Evolutionary conservation across 169 alveolate genomes (phyloP).

Genomic region (Plasmodium malariae): DNA sequence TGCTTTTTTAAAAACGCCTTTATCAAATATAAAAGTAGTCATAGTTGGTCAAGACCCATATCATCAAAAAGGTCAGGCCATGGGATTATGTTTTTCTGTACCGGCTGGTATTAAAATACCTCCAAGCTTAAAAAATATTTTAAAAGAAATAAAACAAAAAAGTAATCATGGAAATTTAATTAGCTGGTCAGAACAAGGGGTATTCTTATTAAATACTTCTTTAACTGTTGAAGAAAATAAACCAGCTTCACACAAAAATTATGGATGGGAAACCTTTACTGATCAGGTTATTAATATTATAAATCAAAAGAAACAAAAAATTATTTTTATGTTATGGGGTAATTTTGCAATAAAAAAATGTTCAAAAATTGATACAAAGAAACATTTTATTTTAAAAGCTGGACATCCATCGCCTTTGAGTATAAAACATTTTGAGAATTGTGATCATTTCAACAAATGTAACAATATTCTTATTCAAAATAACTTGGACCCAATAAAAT

Average conservation of each 20-base stretch:
- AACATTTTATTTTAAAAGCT: constrained; percentile 93
- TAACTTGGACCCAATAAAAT: constrained; percentile 82
- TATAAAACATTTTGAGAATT: constrained; percentile 79
- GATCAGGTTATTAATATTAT: constrained; percentile 90
- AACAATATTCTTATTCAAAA: constrained; percentile 83
- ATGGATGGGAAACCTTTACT: constrained; percentile 95
- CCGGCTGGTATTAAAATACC: constrained; percentile 95
- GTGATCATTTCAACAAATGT: constrained; percentile 90
- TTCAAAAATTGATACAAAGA: constrained; percentile 88
- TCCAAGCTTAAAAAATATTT: constrained; percentile 97
- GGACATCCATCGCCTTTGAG: constrained; percentile 99
- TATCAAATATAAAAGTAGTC: constrained; percentile 92
- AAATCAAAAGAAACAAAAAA: constrained; percentile 86
- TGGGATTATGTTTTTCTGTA: constrained; percentile 98
- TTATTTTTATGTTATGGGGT: constrained; percentile 95
- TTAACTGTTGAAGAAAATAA: constrained; percentile 92
- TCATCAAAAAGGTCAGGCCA: constrained; percentile 97
- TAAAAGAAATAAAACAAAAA: constrained; percentile 92
- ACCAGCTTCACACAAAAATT: constrained; percentile 77
- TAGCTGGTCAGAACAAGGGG: constrained; percentile 99
- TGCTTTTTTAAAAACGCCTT: constrained; percentile 90
- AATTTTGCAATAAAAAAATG: constrained; percentile 94
- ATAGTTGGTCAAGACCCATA: constrained; percentile 99
- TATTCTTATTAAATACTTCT: constrained; percentile 95
- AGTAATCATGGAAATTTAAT: constrained; percentile 96